Evolutionary conservation across 2,329 filamentous ascomycete genomes (phyloP), one percentile per base, ranked within the genome.

Genomic region (Stagonosporopsis cucurbitacearum): DNA sequence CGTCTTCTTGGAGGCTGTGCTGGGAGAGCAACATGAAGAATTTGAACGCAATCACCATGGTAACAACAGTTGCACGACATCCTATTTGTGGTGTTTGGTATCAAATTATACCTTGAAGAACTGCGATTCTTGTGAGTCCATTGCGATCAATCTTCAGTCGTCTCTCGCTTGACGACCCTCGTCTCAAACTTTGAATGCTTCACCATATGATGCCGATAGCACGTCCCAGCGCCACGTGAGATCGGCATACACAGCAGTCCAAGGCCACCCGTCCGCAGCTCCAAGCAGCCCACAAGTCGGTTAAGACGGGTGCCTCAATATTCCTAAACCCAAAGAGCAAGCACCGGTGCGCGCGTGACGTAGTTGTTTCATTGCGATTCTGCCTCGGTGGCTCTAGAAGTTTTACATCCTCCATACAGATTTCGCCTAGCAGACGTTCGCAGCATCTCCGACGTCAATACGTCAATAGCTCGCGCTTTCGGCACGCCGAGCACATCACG

Each of bases 301-400:
- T 57, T 67, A 65, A 58, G 45, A 60, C 64, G 65, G 64, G 43
- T 40, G 28, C 49, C 33, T 42, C 37, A 47, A 22, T 45, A 6
- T n/a, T 35, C 15, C 53, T 50, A 54, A 58, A 50, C 36, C 53
- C 39, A 46, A 41, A 47, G 43, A 28, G 46, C 47, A 39, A 26
- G 45, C 39, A 41, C 54, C 44, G 45, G 51, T 58, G 49, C 45
- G 51, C 60, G 64, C 56, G 64, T 68, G 65, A 67, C 63, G 61
- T 67, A 57, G 43, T 35, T 30, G 51, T 36, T 26, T 39, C 32
- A 47, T 48, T 28, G 30, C 33, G 32, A 47, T 30, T 51, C 53
- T 47, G 53, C 48, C 47, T 47, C 30, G 43, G 41, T 50, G 53
- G 37, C 37, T 47, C 41, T n/a, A 51, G 20, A 12, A 51, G 22